phyloP scores from a whole-genome alignment of 345 rosid genomes.

The Eucalyptus globulus region DNA sequence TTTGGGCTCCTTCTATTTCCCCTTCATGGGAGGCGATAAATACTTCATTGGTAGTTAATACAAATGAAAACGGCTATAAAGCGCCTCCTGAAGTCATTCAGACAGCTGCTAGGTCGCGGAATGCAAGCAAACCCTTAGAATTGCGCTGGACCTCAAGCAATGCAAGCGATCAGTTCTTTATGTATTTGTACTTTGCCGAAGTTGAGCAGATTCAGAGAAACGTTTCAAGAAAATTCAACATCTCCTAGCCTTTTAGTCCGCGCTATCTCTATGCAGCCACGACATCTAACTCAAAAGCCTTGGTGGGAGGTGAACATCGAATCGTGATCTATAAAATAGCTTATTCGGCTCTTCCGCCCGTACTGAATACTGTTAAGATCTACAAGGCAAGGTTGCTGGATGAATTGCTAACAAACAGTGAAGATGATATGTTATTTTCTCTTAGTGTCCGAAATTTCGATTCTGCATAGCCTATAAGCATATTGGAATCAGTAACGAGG shows the following conservation, averaged over 20 bases:
- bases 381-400: constrained; percentile 7
- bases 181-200: constrained; percentile 42
- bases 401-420: constrained; percentile 6
- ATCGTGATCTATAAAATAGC: neutral
- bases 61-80: constrained; percentile 9
- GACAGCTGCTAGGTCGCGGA: constrained; percentile 14
- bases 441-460: neutral
- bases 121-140: constrained; percentile 1
- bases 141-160: constrained; percentile 4
- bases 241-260: constrained; percentile 13
- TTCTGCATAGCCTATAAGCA: neutral
- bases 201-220: constrained; percentile 17
- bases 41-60: constrained; percentile 10
- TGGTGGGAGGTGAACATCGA: constrained; percentile 6
- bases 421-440: constrained; percentile 17
- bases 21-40: constrained; percentile 10
- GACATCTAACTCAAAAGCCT: neutral
- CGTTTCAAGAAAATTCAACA: constrained; percentile 22
- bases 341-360: constrained; percentile 38
- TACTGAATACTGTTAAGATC: constrained; percentile 10
- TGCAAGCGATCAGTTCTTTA: constrained; percentile 9
- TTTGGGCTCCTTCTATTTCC: constrained; percentile 19
- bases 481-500: neutral
- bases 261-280: constrained; percentile 5
- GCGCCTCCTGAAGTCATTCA: constrained; percentile 25